These are phyloP conservation scores for Bacidia rubella DNA, from an alignment of 495 filamentous ascomycete genomes.

Conservation along the genomic window DNA sequence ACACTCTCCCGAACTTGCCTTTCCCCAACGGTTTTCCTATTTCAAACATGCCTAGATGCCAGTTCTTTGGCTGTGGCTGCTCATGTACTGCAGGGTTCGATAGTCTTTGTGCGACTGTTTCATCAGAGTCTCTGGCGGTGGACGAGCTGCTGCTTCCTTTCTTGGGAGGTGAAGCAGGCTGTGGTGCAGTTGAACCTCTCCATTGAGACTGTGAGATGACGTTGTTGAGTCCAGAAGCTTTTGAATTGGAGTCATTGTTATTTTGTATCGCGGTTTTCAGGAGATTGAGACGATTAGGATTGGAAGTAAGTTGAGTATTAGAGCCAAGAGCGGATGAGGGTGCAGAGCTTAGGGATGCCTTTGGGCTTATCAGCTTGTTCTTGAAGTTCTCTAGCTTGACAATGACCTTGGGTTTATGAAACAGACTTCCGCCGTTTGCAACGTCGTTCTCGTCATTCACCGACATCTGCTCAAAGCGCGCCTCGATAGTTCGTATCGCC, in stretches of 20 bases:
- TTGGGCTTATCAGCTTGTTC: background rate
- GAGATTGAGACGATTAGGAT: constrained; percentile 52
- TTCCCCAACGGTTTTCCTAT: constrained; percentile 93
- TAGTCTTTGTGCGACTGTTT: constrained; percentile 40
- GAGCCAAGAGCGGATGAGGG: constrained; percentile 40
- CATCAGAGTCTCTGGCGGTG: constrained; percentile 37
- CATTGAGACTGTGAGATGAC: constrained; percentile 50
- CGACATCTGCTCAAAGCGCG: constrained; percentile 69
- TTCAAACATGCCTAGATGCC: constrained; percentile 97
- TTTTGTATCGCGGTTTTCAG: constrained; percentile 75
- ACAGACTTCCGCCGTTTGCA: constrained; percentile 31
- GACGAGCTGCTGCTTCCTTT: constrained; percentile 24
- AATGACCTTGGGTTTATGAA: constrained; percentile 58
- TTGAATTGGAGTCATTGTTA: constrained; percentile 43
- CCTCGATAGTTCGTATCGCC: constrained; percentile 52
- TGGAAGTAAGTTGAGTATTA: constrained; percentile 38
- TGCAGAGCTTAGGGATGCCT: constrained; percentile 35
- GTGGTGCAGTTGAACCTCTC: constrained; percentile 32
- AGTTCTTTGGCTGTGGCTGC: constrained; percentile 55
- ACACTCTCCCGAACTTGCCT: constrained; percentile 94
- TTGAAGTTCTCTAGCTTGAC: background rate
- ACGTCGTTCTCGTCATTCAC: constrained; percentile 70
- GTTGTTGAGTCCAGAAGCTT: constrained; percentile 44
- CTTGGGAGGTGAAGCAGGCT: constrained; percentile 23
- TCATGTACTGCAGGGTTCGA: constrained; percentile 42